phyloP scores from a whole-genome alignment of 768 basidiomycete genomes.

The Neoboletus magnificus region DNA sequence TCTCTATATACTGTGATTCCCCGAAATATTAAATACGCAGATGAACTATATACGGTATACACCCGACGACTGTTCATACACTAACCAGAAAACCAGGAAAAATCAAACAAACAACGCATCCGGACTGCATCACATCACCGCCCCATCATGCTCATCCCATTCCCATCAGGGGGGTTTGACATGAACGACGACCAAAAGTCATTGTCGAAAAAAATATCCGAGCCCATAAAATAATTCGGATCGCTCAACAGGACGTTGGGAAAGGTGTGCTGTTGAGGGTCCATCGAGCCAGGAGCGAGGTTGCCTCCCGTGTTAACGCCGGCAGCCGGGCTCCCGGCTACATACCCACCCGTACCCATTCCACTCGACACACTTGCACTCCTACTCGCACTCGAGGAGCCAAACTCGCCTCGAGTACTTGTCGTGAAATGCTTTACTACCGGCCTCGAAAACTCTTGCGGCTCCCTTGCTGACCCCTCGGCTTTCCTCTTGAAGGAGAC shows the following conservation, averaged over 20 bases:
- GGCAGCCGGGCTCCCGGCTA: slow-evolving; percentile 2
- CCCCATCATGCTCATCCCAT: slow-evolving; percentile 11
- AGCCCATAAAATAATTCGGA: slow-evolving; percentile 31
- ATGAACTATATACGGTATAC: slow-evolving; percentile 3
- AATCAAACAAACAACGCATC: background rate
- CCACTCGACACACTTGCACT: slow-evolving; percentile 18
- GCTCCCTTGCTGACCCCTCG: slow-evolving; percentile 22
- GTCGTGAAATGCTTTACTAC: slow-evolving; percentile 22
- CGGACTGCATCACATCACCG: background rate
- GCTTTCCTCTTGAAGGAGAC: slow-evolving; percentile 30
- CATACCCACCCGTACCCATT: slow-evolving; percentile 11
- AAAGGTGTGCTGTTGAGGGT: slow-evolving; percentile 22
- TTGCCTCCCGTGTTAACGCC: background rate
- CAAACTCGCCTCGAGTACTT: slow-evolving; percentile 13
- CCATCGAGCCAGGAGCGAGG: slow-evolving; percentile 2
- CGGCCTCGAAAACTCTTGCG: slow-evolving; percentile 17
- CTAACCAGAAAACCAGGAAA: background rate
- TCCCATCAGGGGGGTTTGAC: slow-evolving; percentile 30
- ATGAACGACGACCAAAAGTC: slow-evolving; percentile 45
- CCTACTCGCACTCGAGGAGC: slow-evolving; percentile 15
- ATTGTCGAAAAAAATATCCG: slow-evolving; percentile 41
- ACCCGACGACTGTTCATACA: background rate
- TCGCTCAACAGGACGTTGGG: slow-evolving; percentile 25
- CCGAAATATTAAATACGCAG: slow-evolving; percentile 8
- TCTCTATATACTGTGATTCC: slow-evolving; percentile 1